Evolutionary conservation across 176 grass and related monocot genomes (phyloP), one percentile per base, ranked within the genome.

Genomic region (Juncus effusus): DNA sequence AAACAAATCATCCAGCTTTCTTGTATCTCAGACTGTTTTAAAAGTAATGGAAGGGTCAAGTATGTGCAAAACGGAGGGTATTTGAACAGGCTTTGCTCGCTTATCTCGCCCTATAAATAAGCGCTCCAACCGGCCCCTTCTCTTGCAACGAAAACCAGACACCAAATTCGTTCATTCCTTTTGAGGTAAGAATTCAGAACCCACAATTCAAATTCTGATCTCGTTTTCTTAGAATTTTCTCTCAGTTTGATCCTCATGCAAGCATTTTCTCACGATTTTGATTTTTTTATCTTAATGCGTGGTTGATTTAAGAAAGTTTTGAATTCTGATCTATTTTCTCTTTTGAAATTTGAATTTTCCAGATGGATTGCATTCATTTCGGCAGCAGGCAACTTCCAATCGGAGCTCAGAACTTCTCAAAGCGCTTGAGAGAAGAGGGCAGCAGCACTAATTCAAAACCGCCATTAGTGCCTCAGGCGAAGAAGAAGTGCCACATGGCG

Each of bases 351-450:
- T 71, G 54, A 55, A 71, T 56, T 19, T 40, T 71, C 19, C 38
- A 71, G 67, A 71, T 71, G 11, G 67, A 71, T 71, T 38, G 9
- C 9, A 2, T 47, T 47, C 6, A 6, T 47, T 47, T 6, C 9
- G 44, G 6, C 44, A 42, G 5, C 38, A 42, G 6, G 38, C 12
- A 39, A 55, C 3, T 12, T 42, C 38, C 9, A 35, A n/a, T 71
- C 38, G 38, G 38, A 40, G 38, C 6, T 5, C 55, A 56, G 38
- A 57, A 2, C 41, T 38, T 42, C 9, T 13, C 38, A 16, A 85
- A 86, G 63, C 54, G 76, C 12, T 35, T 40, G 28, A 65, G 72
- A 74, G 74, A 75, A 39, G 78, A 79, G 67, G 67, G 36, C 62
- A 28, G 19, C 47, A 69, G 11, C 13, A 42, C 47, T 41, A 13